Evolutionary conservation across 768 basidiomycete species (phyloP).

Genomic region (Dacryopinax primogenitus): DNA sequence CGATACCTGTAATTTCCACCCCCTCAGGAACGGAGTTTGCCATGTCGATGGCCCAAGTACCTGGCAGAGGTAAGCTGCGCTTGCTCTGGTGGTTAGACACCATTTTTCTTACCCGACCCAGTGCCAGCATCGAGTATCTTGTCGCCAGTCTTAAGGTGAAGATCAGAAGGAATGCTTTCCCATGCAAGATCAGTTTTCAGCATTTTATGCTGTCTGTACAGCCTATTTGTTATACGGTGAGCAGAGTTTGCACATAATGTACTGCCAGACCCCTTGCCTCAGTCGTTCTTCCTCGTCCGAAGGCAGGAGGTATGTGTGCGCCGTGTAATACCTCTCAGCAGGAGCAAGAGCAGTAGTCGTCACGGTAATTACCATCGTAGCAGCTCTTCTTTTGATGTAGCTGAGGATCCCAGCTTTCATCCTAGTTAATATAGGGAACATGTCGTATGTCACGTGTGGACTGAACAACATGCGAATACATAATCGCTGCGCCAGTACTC

Average conservation of each 20-base stretch:
- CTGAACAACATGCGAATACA: too few species aligned
- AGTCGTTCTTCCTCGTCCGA: not conserved
- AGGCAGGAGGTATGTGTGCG: not conserved
- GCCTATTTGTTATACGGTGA: too few species aligned
- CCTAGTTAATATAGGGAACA: too few species aligned
- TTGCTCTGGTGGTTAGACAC: not conserved
- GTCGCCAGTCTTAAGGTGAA: not conserved
- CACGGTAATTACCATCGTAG: not conserved
- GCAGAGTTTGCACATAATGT: not conserved
- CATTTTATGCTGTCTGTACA: not conserved
- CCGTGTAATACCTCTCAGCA: not conserved
- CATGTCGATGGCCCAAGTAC: conserved; percentile 17
- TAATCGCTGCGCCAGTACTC: too few species aligned
- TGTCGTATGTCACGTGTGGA: too few species aligned
- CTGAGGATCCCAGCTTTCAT: too few species aligned
- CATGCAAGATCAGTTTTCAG: not conserved
- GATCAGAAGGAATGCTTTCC: not conserved
- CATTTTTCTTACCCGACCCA: not conserved
- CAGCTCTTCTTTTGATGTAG: too few species aligned
- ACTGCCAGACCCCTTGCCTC: not conserved
- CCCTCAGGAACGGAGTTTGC: conserved; percentile 8
- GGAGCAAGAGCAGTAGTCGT: not conserved
- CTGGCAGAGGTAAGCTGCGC: conserved; percentile 1
- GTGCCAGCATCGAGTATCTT: not conserved
- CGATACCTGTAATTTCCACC: conserved; percentile 14